Conservation (phyloP, 176 grass and related monocot genomes). For the Eleusine coracana region DNA sequence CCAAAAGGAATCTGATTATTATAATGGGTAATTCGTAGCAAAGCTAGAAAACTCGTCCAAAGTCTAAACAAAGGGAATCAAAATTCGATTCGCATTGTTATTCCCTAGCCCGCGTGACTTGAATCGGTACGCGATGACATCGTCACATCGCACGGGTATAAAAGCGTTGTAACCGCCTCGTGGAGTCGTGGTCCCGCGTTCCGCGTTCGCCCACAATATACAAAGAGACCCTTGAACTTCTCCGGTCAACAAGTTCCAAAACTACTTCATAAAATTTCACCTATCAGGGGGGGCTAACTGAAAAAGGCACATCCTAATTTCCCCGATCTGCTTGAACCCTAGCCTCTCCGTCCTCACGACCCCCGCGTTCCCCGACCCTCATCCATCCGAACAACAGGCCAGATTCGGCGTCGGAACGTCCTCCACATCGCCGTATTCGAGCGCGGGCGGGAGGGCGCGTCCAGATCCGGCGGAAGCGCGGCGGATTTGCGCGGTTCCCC, state of each 20-base stretch:
- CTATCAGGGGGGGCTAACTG: not conserved
- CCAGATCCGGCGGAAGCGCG: slow-evolving; percentile 17
- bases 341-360: slow-evolving; percentile 25
- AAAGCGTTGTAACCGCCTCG: not conserved
- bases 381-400: not conserved
- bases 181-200: not conserved
- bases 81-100: not conserved
- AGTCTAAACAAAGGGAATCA: not conserved
- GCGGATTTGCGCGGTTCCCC: slow-evolving; percentile 23
- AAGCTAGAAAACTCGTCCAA: too few species aligned
- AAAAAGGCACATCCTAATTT: slow-evolving; percentile 23
- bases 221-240: not conserved
- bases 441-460: not conserved
- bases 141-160: not conserved
- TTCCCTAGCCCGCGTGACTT: not conserved
- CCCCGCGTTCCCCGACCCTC: slow-evolving; percentile 42
- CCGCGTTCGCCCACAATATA: not conserved
- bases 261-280: not conserved
- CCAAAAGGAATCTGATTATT: too few species aligned
- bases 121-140: not conserved
- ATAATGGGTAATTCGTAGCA: too few species aligned
- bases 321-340: slow-evolving; percentile 48
- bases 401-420: not conserved
- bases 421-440: not conserved
- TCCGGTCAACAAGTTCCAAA: too few species aligned